A percentile compares a stretch with the other conserved stretches of the same genome.
Evolutionary conservation across 2,329 filamentous ascomycete species (phyloP).

Genomic region (Pseudogymnoascus sp.): DNA sequence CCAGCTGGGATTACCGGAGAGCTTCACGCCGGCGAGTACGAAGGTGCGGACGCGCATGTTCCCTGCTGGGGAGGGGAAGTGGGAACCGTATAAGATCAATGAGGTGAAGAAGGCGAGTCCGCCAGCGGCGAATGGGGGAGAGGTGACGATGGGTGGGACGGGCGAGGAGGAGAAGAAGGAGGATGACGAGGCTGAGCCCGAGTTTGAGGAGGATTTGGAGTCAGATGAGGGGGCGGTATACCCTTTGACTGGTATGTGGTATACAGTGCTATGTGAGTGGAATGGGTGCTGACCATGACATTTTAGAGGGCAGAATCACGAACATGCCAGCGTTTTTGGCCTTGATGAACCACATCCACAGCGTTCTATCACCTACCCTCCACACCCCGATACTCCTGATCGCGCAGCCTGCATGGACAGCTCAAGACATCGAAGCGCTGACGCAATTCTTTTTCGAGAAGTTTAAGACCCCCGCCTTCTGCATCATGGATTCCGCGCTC

Average conservation of each 20-base stretch:
- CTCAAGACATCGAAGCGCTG: constrained; percentile 78
- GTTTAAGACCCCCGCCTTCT: constrained; percentile 88
- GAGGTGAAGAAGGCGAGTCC: constrained; percentile 47
- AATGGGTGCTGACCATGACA: constrained; percentile 15
- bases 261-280: background rate
- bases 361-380: constrained; percentile 80
- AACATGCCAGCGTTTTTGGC: constrained; percentile 93
- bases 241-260: constrained; percentile 58
- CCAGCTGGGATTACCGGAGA: constrained; percentile 32
- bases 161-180: constrained; percentile 29
- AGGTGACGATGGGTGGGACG: constrained; percentile 30
- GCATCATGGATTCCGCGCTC: constrained; percentile 80
- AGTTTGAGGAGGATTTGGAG: constrained; percentile 83
- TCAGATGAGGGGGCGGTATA: constrained; percentile 86
- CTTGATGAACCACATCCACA: constrained; percentile 86
- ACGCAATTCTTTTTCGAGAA: constrained; percentile 96
- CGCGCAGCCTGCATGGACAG: constrained; percentile 83
- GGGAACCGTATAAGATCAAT: constrained; percentile 75
- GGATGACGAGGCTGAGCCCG: constrained; percentile 50
- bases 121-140: constrained; percentile 20
- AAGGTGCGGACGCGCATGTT: constrained; percentile 95
- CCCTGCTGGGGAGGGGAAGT: constrained; percentile 66
- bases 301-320: constrained; percentile 67
- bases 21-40: constrained; percentile 74
- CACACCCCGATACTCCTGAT: constrained; percentile 92